Conservation (phyloP, 2,329 filamentous ascomycete genomes). For the Colletotrichum eremochloae region DNA sequence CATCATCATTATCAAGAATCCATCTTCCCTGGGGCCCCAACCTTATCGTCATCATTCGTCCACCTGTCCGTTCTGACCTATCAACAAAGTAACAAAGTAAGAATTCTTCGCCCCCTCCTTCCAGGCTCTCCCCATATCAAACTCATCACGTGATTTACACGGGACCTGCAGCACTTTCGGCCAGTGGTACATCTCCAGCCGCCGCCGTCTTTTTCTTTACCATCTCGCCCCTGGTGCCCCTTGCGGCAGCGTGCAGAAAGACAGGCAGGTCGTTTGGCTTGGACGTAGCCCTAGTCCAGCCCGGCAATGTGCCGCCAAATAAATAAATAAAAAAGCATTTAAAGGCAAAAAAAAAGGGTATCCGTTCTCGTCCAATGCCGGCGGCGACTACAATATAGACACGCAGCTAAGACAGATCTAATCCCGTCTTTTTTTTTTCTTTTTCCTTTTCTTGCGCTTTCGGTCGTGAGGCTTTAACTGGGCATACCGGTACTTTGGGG, state of each 20-base stretch:
- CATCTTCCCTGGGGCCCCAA: background rate
- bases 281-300: background rate
- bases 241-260: slow-evolving; percentile 8
- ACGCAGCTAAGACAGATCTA: background rate
- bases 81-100: no score
- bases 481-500: background rate
- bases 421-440: background rate
- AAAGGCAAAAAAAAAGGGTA: background rate
- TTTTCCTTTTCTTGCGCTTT: background rate
- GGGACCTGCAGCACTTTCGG: background rate
- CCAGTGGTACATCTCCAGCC: background rate
- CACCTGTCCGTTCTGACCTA: background rate
- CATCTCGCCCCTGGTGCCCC: background rate
- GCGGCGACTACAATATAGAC: background rate
- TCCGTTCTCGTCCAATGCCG: background rate
- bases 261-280: background rate
- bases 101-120: background rate
- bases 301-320: background rate
- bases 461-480: background rate
- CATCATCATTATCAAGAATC: slow-evolving; percentile 1
- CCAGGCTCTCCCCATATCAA: background rate
- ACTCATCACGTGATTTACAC: background rate
- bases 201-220: background rate
- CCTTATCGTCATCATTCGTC: slow-evolving; percentile 7
- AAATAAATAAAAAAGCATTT: no score